Conservation (phyloP, 2,329 filamentous ascomycete genomes). For the Exophiala viscosa region DNA sequence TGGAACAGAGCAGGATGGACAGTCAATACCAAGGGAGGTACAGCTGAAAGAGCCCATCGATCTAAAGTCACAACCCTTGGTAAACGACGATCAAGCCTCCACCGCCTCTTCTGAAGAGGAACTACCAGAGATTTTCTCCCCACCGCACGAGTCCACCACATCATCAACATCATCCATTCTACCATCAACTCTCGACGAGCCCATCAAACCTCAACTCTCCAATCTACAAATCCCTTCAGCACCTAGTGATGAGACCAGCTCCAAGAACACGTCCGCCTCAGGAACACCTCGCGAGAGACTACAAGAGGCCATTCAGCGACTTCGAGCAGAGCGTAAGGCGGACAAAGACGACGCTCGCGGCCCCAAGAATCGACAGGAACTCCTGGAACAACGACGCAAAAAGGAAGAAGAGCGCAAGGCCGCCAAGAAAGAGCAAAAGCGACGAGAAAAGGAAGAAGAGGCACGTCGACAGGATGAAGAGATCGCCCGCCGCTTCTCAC, state of each 20-base stretch:
- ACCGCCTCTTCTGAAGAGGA: constrained; percentile 43
- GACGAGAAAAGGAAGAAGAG: constrained; percentile 75
- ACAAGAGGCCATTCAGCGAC: constrained; percentile 75
- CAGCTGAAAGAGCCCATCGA: constrained; percentile 14
- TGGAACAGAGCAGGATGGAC: constrained; percentile 30
- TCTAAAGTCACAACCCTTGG: not conserved
- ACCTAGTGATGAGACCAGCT: constrained; percentile 8
- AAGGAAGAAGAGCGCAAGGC: constrained; percentile 84
- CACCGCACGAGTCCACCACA: constrained; percentile 44
- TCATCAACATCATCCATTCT: constrained; percentile 68
- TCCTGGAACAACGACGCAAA: constrained; percentile 81
- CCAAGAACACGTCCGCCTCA: constrained; percentile 6
- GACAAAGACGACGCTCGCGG: constrained; percentile 77
- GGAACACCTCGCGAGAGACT: constrained; percentile 56
- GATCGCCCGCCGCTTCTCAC: constrained; percentile 52
- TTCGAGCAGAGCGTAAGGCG: constrained; percentile 82
- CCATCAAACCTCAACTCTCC: constrained; percentile 3
- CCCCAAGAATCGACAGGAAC: constrained; percentile 80
- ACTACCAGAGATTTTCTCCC: constrained; percentile 33
- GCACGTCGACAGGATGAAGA: constrained; percentile 58
- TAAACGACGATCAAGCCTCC: constrained; percentile 28
- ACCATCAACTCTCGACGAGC: constrained; percentile 33
- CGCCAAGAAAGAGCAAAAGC: constrained; percentile 81
- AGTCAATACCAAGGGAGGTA: constrained; percentile 30
- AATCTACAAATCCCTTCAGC: constrained; percentile 19